Evolutionary conservation across 208 protist genomes (phyloP).

Genomic region (Leishmania mexicana): DNA sequence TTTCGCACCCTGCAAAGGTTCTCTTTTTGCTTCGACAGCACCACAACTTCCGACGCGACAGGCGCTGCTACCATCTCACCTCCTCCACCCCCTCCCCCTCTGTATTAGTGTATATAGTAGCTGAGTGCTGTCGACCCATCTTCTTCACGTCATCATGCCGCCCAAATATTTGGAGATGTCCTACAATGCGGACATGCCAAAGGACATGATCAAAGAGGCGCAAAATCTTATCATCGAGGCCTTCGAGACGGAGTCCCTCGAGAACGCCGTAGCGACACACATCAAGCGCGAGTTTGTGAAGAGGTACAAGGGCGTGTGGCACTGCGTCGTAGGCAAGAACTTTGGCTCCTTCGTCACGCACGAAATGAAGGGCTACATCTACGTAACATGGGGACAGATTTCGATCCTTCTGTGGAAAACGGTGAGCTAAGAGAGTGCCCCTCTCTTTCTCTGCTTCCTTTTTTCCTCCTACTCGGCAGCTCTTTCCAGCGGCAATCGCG

Average conservation of each 20-base stretch:
- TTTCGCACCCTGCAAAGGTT: neutral
- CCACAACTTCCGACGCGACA: neutral
- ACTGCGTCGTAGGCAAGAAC: constrained; percentile 99
- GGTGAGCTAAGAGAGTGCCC: constrained; percentile 48
- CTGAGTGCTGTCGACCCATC: neutral
- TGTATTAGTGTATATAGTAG: neutral
- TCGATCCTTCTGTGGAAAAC: constrained; percentile 98
- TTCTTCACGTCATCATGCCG: constrained; percentile 39
- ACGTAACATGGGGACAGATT: constrained; percentile 99
- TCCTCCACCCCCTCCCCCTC: neutral
- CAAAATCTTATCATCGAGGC: constrained; percentile 72
- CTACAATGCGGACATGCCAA: constrained; percentile 91
- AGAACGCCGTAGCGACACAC: constrained; percentile 81
- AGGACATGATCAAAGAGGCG: constrained; percentile 88
- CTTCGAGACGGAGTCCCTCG: constrained; percentile 78
- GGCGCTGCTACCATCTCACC: neutral
- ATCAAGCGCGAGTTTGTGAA: constrained; percentile 89
- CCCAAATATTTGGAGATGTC: constrained; percentile 79
- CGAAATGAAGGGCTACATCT: constrained; percentile 99
- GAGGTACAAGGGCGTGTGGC: constrained; percentile 96
- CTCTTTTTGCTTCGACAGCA: neutral
- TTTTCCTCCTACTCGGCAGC: neutral
- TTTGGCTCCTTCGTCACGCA: constrained; percentile 99
- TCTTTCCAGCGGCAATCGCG: neutral
- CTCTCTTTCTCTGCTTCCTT: neutral